Conservation (phyloP, 768 basidiomycete genomes). For the Kwoniella sp. region DNA sequence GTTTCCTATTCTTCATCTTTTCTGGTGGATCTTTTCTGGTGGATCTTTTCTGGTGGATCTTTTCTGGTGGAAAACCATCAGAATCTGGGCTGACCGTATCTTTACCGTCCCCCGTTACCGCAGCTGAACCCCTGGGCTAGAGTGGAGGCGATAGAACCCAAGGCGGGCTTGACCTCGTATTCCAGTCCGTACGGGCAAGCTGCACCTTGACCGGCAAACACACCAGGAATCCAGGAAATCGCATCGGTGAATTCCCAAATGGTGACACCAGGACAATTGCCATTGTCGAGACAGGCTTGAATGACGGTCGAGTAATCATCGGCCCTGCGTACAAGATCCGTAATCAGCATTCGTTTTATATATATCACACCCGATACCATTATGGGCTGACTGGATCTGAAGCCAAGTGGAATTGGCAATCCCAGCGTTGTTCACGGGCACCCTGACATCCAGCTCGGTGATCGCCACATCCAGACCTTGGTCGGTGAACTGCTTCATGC, state of each 20-base stretch:
- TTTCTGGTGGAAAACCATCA: no score
- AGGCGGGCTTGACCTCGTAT: constrained; percentile 40
- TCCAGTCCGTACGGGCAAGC: constrained; percentile 33
- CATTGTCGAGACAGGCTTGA: constrained; percentile 38
- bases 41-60: no score
- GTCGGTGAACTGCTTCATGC: constrained; percentile 49
- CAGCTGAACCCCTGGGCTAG: not conserved
- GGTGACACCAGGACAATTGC: constrained; percentile 39
- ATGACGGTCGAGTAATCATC: constrained; percentile 38
- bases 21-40: no score
- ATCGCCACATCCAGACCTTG: constrained; percentile 47
- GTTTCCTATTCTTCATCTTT: no score
- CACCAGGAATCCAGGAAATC: constrained; percentile 43
- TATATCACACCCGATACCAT: not conserved
- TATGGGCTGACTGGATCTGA: constrained; percentile 30
- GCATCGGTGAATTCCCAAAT: constrained; percentile 42
- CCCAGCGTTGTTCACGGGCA: constrained; percentile 36
- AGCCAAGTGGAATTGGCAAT: constrained; percentile 36
- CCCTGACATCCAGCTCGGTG: constrained; percentile 49
- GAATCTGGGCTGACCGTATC: no score
- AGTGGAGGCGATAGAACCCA: constrained; percentile 15
- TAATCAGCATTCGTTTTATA: not conserved
- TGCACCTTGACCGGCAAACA: constrained; percentile 38
- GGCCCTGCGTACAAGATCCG: constrained; percentile 21
- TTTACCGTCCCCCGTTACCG: not conserved